Evolutionary conservation across 345 rosid genomes (phyloP).

Genomic region (Acer negundo): DNA sequence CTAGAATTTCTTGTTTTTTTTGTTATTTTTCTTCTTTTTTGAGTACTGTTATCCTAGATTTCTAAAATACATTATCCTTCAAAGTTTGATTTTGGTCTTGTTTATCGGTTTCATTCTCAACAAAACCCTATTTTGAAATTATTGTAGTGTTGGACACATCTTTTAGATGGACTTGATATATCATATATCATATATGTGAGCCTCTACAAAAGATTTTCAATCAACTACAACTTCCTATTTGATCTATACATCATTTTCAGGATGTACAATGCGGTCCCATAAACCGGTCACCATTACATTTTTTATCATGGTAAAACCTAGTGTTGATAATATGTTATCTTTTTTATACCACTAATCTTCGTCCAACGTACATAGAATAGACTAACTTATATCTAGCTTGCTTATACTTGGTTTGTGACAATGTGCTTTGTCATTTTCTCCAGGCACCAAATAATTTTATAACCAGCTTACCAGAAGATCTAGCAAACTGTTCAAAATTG

Average conservation of each 20-base stretch:
- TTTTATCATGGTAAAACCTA: background rate
- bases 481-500: constrained; percentile 68
- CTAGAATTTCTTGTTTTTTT: background rate
- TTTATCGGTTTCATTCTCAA: background rate
- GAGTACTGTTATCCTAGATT: background rate
- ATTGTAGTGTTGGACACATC: background rate
- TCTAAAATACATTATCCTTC: background rate
- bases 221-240: background rate
- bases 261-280: background rate
- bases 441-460: constrained; percentile 81
- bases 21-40: background rate
- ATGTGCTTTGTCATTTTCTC: constrained; percentile 19
- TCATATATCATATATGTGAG: background rate
- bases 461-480: constrained; percentile 66
- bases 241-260: background rate
- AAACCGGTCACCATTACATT: background rate
- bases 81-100: background rate
- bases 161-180: background rate
- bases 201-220: background rate
- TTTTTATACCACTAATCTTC: background rate
- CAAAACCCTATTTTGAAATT: background rate
- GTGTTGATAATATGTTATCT: background rate
- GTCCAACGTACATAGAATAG: background rate
- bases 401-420: background rate
- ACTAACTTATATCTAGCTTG: background rate